These are phyloP conservation scores for Calonectria naviculata DNA, from an alignment of 2,329 filamentous ascomycete species.

Conservation along the genomic window DNA sequence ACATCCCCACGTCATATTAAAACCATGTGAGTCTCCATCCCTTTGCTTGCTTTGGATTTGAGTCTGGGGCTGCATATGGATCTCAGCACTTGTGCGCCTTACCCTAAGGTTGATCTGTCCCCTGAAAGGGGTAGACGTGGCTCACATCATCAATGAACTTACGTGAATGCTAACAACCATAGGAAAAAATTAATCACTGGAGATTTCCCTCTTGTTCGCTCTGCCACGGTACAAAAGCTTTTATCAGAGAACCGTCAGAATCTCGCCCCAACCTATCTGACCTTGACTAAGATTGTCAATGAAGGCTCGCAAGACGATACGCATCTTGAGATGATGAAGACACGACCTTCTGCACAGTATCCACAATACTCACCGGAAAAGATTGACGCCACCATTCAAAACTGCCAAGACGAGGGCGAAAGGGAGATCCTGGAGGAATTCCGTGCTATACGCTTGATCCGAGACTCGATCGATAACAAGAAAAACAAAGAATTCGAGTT, in stretches of 20 bases:
- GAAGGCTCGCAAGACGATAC: background rate
- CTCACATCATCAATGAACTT: background rate
- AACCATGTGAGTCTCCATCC: slow-evolving; percentile 25
- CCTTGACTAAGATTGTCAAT: slow-evolving; percentile 18
- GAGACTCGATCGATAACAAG: background rate
- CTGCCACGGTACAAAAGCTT: slow-evolving; percentile 16
- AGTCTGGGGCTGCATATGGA: background rate
- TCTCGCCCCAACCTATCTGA: slow-evolving; percentile 32
- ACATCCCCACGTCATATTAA: background rate
- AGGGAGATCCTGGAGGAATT: slow-evolving; percentile 34
- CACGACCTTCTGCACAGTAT: background rate
- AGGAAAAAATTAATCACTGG: slow-evolving; percentile 32
- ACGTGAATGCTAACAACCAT: slow-evolving; percentile 12
- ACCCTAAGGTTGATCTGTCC: background rate
- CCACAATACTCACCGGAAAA: slow-evolving; percentile 13
- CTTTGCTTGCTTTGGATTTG: background rate
- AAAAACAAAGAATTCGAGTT: slow-evolving; percentile 47
- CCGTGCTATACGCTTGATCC: slow-evolving; percentile 25
- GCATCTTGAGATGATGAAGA: slow-evolving; percentile 25
- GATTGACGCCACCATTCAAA: slow-evolving; percentile 18
- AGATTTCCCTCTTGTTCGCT: slow-evolving; percentile 36
- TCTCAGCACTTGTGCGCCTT: background rate
- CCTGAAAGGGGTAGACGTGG: background rate
- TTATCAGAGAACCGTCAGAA: slow-evolving; percentile 21
- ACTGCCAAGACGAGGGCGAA: slow-evolving; percentile 3